phyloP scores from a whole-genome alignment of 1,284 basidiomycete genomes.

The Sporisorium reilianum region DNA sequence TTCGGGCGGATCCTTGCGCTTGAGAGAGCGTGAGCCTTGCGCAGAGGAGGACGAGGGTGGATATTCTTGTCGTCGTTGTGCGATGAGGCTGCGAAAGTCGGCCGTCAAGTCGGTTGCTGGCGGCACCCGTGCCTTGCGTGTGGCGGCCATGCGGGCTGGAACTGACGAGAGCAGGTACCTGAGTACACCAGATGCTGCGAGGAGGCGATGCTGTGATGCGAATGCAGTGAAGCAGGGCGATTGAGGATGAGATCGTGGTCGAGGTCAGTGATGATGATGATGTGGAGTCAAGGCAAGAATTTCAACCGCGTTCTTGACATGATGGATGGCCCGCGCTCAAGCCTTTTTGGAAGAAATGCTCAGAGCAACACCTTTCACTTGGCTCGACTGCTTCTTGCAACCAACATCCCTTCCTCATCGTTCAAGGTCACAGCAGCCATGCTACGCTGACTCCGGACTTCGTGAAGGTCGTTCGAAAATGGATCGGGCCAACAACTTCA shows the following conservation, averaged over 20 bases:
- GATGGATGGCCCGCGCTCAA: slow-evolving; percentile 29
- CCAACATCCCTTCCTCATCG: background rate
- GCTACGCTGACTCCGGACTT: too few species aligned
- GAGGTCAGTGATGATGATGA: slow-evolving; percentile 1
- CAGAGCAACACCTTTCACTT: background rate
- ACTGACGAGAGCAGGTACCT: background rate
- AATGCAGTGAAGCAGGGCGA: background rate
- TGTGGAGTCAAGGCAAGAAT: slow-evolving; percentile 19
- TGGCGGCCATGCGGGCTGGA: slow-evolving; percentile 14
- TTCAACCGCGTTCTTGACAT: background rate
- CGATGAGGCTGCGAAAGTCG: slow-evolving; percentile 40
- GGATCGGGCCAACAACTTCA: slow-evolving; percentile 13
- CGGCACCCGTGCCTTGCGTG: slow-evolving; percentile 24
- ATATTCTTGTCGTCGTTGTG: slow-evolving; percentile 29
- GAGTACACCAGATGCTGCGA: background rate
- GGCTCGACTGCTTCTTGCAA: too few species aligned
- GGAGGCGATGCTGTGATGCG: background rate
- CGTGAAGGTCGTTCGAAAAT: background rate
- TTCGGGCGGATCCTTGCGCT: slow-evolving; percentile 40
- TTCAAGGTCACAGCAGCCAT: background rate
- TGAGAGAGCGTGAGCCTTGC: slow-evolving; percentile 19
- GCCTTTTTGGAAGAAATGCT: slow-evolving; percentile 1
- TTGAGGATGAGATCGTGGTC: background rate
- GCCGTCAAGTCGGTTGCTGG: slow-evolving; percentile 38
- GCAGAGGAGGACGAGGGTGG: slow-evolving; percentile 34